Percentiles rank a stretch among this genome's conserved stretches.
These are phyloP conservation scores for Leptoxyphium fumago DNA, from an alignment of 2,329 filamentous ascomycete genomes.

Conservation along the genomic window DNA sequence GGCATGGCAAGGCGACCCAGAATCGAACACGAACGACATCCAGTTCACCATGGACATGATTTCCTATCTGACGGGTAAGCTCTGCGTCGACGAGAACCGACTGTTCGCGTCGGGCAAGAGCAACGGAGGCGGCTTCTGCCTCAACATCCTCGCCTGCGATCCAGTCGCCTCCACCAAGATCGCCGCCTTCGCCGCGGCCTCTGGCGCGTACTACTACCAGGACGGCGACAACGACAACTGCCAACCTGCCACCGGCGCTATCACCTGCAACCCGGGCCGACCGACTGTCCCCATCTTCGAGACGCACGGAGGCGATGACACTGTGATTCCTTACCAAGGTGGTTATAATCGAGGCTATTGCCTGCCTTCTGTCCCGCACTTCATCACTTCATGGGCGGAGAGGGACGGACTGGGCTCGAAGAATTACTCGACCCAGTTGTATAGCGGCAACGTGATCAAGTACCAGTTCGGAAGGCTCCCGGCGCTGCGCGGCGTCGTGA, in stretches of 20 bases:
- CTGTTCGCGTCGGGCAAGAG: conserved; percentile 38
- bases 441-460: conserved; percentile 16
- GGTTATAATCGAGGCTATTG: conserved; percentile 15
- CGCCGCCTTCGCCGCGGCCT: conserved; percentile 36
- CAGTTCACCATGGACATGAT: conserved; percentile 31
- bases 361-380: conserved; percentile 16
- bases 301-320: conserved; percentile 29
- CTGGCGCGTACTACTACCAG: conserved; percentile 35
- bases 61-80: conserved; percentile 22
- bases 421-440: conserved; percentile 11
- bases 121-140: conserved; percentile 38
- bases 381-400: conserved; percentile 25
- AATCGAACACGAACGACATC: conserved; percentile 25
- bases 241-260: conserved; percentile 6
- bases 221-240: conserved; percentile 10
- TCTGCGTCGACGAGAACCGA: conserved; percentile 31
- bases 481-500: neutral
- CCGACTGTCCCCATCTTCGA: conserved; percentile 27
- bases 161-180: conserved; percentile 26
- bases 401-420: conserved; percentile 19
- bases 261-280: conserved; percentile 15
- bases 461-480: conserved; percentile 5
- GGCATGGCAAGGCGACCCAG: conserved; percentile 30
- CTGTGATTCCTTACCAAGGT: conserved; percentile 27
- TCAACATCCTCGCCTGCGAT: conserved; percentile 34